Evolutionary conservation across 495 filamentous ascomycete species (phyloP), one percentile per base, ranked within the genome.

Genomic region (Tuber magnatum): DNA sequence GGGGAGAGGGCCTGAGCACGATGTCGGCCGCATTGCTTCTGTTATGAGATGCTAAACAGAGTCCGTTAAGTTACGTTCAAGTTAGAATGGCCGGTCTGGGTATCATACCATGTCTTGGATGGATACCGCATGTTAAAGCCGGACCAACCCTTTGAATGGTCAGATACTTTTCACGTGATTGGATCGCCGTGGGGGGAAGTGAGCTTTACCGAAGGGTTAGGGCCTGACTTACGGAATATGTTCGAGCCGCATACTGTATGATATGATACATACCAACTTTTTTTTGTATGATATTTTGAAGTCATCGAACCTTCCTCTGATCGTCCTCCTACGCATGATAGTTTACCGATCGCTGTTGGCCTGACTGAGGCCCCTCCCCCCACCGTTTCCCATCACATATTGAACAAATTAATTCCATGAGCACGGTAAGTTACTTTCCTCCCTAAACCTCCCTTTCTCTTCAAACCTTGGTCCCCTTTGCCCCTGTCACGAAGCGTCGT

Each of bases 391-490:
- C 56, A 32, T 65, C 56, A 65, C 56, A 14, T 32, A 65, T 65
- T 18, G 35, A 65, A 32, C 32, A 35, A 79, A 75, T 79, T 79
- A 32, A 76, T 69, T 74, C 77, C 75, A 79, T 79, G 77, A 79
- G 77, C 78, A 79, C 77, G 72, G 77, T 79, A 79, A 39, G n/a
- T n/a, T n/a, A n/a, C 78, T 76, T 73, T 38, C 44, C 40, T n/a
- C n/a, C 44, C 28, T 40, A n/a, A 46, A 41, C 14, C 1, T 65
- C 14, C 56, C 56, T 20, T 65, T 18, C 28, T 35, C 3, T 18
- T 20, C 56, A 35, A 35, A 20, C 28, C 16, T 65, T 65, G 28
- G 28, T 56, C 28, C 18, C 28, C 32, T 35, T 35, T 65, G 32
- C 56, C 32, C 28, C 76, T 79, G 44, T 75, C 46, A 68, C 61